A percentile compares a stretch with the other conserved stretches of the same genome.
Evolutionary conservation across 768 basidiomycete genomes (phyloP).

Genomic region (Tulasnella sp.): DNA sequence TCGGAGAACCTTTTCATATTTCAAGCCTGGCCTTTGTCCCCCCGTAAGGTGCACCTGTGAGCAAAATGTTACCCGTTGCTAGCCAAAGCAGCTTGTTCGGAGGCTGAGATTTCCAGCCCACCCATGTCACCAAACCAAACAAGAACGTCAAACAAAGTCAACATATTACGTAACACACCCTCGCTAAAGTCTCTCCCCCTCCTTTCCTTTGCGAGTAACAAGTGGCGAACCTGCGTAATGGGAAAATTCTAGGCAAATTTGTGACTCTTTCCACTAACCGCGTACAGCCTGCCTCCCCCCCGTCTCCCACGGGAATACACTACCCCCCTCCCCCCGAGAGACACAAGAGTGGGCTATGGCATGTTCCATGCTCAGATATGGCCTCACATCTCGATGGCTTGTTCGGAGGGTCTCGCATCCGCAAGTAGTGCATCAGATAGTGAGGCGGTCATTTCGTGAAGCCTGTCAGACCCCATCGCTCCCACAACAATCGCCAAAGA

Average conservation of each 20-base stretch:
- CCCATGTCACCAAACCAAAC: constrained; percentile 2
- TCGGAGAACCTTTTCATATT: neutral
- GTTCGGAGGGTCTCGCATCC: constrained; percentile 2
- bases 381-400: neutral
- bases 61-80: neutral
- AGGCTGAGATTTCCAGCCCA: neutral
- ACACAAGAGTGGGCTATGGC: neutral
- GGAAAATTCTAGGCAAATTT: neutral
- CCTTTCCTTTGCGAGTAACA: neutral
- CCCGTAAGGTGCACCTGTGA: constrained; percentile 9
- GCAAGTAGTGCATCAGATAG: constrained; percentile 4
- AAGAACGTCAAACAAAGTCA: neutral
- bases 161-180: neutral
- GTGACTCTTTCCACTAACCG: neutral
- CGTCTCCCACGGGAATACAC: neutral
- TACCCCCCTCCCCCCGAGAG: neutral
- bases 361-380: neutral
- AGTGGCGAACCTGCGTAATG: neutral
- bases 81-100: neutral
- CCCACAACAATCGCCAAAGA: constrained; percentile 3
- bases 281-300: neutral
- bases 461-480: neutral
- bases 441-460: constrained; percentile 7
- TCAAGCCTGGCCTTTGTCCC: neutral
- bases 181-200: neutral